phyloP scores from a whole-genome alignment of 2,329 filamentous ascomycete species.

The Periglandula ipomoeae region DNA sequence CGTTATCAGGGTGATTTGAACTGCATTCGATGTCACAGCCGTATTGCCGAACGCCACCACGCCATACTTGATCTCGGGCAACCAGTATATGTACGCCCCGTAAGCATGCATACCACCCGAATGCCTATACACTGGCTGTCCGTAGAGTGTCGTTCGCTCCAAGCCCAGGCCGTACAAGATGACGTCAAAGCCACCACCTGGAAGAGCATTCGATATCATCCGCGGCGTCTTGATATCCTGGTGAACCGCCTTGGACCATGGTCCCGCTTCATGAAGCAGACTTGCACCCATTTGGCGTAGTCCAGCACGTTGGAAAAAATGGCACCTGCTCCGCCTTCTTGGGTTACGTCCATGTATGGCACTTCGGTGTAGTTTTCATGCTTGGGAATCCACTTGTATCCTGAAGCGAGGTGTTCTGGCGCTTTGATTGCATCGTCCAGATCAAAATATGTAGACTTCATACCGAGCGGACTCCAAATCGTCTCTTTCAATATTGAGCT shows the following conservation, averaged over 20 bases:
- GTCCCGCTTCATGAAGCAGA: constrained; percentile 26
- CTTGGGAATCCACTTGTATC: constrained; percentile 30
- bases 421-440: constrained; percentile 17
- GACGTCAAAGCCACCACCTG: constrained; percentile 9
- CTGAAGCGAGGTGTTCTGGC: constrained; percentile 27
- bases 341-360: constrained; percentile 18
- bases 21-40: constrained; percentile 27
- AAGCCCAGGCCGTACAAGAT: constrained; percentile 22
- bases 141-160: constrained; percentile 16
- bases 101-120: constrained; percentile 18
- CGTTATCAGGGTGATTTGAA: constrained; percentile 15
- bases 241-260: constrained; percentile 18
- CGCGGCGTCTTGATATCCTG: constrained; percentile 21
- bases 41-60: constrained; percentile 30
- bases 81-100: constrained; percentile 21
- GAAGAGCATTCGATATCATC: constrained; percentile 16
- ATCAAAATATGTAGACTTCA: constrained; percentile 33
- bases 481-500: constrained; percentile 29
- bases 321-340: constrained; percentile 30
- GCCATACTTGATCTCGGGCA: constrained; percentile 21
- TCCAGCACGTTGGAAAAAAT: constrained; percentile 39
- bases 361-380: constrained; percentile 15
- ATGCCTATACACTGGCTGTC: constrained; percentile 21
- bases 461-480: constrained; percentile 37
- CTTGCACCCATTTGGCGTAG: constrained; percentile 43